These are phyloP conservation scores for Verticillium nubilum DNA, from an alignment of 2,329 filamentous ascomycete species.

Conservation along the genomic window DNA sequence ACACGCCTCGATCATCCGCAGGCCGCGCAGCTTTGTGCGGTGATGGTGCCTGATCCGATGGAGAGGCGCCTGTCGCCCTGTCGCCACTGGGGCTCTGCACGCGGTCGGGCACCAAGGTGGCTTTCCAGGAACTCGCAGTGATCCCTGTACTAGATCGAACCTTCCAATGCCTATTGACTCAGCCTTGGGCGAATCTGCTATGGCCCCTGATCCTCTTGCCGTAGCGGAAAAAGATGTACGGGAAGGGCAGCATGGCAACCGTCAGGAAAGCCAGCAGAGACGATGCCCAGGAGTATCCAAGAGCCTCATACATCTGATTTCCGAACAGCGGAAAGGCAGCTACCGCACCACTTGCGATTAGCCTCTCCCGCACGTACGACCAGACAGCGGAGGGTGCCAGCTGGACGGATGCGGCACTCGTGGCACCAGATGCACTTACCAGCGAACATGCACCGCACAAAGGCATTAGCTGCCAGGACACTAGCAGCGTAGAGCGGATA, in stretches of 20 bases:
- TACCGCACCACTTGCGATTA: constrained; percentile 16
- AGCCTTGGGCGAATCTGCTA: constrained; percentile 44
- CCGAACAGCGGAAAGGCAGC: constrained; percentile 75
- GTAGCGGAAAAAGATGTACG: constrained; percentile 56
- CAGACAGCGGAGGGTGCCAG: constrained; percentile 9
- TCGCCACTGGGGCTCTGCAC: background rate
- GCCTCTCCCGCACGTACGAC: background rate
- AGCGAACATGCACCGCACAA: constrained; percentile 72
- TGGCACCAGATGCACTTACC: constrained; percentile 31
- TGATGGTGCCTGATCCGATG: constrained; percentile 2
- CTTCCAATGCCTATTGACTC: background rate
- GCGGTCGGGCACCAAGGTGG: background rate
- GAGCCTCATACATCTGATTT: constrained; percentile 62
- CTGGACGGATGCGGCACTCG: constrained; percentile 13
- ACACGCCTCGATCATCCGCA: background rate
- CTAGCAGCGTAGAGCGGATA: constrained; percentile 71
- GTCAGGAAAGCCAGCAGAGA: constrained; percentile 57
- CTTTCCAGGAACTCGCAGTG: background rate
- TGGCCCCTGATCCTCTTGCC: constrained; percentile 50
- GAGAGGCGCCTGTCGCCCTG: constrained; percentile 1
- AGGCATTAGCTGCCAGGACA: constrained; percentile 78
- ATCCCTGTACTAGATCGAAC: background rate
- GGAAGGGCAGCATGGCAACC: constrained; percentile 58
- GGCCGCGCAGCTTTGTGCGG: background rate
- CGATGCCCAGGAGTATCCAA: constrained; percentile 68